Base-by-base conservation (phyloP, 192 early-diverging fungal genomes). In the Coemansia sp. region DNA sequence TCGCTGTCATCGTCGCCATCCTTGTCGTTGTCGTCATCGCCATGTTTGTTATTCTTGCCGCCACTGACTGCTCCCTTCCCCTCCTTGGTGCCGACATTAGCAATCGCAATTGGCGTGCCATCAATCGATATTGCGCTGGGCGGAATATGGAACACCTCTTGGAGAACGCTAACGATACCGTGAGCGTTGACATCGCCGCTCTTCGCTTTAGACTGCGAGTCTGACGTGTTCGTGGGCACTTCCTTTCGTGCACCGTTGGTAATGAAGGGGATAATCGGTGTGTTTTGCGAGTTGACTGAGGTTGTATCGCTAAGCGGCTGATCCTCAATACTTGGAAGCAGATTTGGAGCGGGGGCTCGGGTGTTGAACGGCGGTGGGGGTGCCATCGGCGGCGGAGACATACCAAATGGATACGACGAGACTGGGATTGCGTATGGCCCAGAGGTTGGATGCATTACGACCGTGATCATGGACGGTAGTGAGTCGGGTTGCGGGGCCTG, bases 181-280 rank as follows among this genome's bases (percentile, higher is more conserved):
- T 35, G 67, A 16, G 75, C 68, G 57, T 77, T 82, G 6, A 74
- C 41, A 5, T 41, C 41, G 21, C 60, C 61, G 4, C 61, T 60
- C 14, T 70, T 44, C 27, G 31, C 39, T 39, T 36, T 60, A 36
- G 36, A 19, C 4, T 14, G 36, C 3, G 59, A 24, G n/a, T 68
- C 11, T 53, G 50, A 41, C n/a, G 35, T 13, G 17, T 31, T 21
- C 33, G 72, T 65, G 6, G 77, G 72, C 0, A 60, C 39, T 13
- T 65, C 56, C 31, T 68, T 56, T 16, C 73, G 46, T 2, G 66
- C 62, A 0, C 78, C 78, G 53, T 80, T 61, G 24, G 78, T 68
- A 16, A 80, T 75, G 45, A 80, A 75, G 11, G 73, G 78, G 27
- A 79, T 80, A 6, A 80, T 75, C 9, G 69, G 69, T 10, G 66